A percentile compares a stretch with the other conserved stretches of the same genome.
phyloP scores from a whole-genome alignment of 1,284 basidiomycete genomes.

The Naganishia albida region DNA sequence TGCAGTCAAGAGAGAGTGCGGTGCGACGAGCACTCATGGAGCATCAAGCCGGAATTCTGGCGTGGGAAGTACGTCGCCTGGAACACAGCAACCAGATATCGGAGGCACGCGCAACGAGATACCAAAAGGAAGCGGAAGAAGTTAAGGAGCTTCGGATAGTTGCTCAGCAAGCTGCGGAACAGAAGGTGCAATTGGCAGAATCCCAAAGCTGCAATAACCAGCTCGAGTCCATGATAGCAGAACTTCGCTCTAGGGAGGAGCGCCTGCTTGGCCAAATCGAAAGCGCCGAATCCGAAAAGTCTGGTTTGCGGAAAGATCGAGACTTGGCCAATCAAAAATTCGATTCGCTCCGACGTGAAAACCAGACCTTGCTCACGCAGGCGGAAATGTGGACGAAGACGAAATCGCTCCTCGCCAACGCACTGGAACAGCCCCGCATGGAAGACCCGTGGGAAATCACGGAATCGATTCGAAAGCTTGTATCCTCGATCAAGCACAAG shows the following conservation, averaged over 20 bases:
- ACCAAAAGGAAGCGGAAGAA: slow-evolving; percentile 25
- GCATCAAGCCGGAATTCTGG: slow-evolving; percentile 54
- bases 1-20: slow-evolving; percentile 48
- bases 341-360: slow-evolving; percentile 57
- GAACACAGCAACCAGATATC: slow-evolving; percentile 35
- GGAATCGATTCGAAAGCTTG: slow-evolving; percentile 45
- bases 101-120: slow-evolving; percentile 20
- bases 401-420: slow-evolving; percentile 45
- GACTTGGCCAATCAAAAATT: slow-evolving; percentile 42
- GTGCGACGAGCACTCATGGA: slow-evolving; percentile 51
- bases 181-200: slow-evolving; percentile 39
- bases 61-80: slow-evolving; percentile 53
- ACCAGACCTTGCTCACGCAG: slow-evolving; percentile 54
- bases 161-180: slow-evolving; percentile 15
- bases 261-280: slow-evolving; percentile 28
- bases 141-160: slow-evolving; percentile 16
- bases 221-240: slow-evolving; percentile 37
- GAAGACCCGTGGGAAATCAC: slow-evolving; percentile 47
- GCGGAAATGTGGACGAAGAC: slow-evolving; percentile 51
- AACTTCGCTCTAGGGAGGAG: slow-evolving; percentile 12
- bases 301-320: slow-evolving; percentile 38
- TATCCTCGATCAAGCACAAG: slow-evolving; percentile 55
- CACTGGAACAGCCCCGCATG: slow-evolving; percentile 54
- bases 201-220: slow-evolving; percentile 48
- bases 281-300: slow-evolving; percentile 45